These are phyloP conservation scores for Agaricales sp. DNA, from an alignment of 1,284 basidiomycete genomes.

Conservation along the genomic window DNA sequence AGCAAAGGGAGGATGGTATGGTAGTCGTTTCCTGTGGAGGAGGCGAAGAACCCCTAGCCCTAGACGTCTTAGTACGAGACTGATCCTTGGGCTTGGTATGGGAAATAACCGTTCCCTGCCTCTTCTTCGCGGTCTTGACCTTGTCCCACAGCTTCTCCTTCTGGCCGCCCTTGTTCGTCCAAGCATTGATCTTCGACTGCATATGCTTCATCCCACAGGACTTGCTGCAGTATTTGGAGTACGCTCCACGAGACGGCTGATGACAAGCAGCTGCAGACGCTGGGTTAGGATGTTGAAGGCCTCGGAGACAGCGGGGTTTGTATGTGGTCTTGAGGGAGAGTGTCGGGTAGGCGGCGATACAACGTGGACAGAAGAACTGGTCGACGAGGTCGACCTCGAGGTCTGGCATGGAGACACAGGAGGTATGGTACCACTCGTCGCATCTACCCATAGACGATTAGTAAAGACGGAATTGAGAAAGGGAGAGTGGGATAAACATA, in stretches of 20 bases:
- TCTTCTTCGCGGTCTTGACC: slow-evolving; percentile 53
- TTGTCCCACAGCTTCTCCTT: slow-evolving; percentile 57
- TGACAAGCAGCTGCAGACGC: slow-evolving; percentile 58
- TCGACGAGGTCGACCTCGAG: slow-evolving; percentile 74
- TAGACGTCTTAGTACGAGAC: background rate
- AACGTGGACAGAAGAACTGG: slow-evolving; percentile 76
- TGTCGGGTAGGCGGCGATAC: slow-evolving; percentile 58
- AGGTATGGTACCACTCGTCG: slow-evolving; percentile 84
- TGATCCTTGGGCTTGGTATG: background rate
- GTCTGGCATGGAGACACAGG: slow-evolving; percentile 71
- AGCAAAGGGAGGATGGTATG: background rate
- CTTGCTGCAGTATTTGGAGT: slow-evolving; percentile 81
- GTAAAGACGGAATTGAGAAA: slow-evolving; percentile 7
- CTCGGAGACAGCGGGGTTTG: slow-evolving; percentile 63
- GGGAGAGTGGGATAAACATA: slow-evolving; percentile 24
- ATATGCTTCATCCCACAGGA: slow-evolving; percentile 67
- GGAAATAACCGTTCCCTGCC: slow-evolving; percentile 49
- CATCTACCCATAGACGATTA: slow-evolving; percentile 37
- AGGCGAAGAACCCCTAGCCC: slow-evolving; percentile 10
- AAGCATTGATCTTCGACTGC: slow-evolving; percentile 48
- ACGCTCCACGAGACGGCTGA: slow-evolving; percentile 63
- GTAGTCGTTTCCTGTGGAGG: background rate
- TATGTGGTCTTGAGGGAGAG: slow-evolving; percentile 63
- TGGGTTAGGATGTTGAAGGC: slow-evolving; percentile 49
- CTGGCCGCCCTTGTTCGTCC: slow-evolving; percentile 49